Evolutionary conservation across 768 basidiomycete genomes (phyloP), one percentile per base, ranked within the genome.

Genomic region (Paxillus involutus): DNA sequence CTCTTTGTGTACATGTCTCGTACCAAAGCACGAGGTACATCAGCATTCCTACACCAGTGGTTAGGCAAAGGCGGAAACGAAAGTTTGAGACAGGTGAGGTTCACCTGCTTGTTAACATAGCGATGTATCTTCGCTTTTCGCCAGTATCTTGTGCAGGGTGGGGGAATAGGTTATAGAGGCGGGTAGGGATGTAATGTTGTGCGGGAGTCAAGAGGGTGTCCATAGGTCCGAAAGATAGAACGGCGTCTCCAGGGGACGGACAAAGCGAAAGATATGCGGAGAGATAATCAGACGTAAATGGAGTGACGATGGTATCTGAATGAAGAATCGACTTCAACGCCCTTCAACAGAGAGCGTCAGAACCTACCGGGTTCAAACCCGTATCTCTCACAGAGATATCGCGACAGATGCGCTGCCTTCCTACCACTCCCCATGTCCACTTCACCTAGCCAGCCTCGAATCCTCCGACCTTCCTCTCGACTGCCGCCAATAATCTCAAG

Each of bases 1-100:
- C 88, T 91, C 71, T 94, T 94, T 24, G 90, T 92, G 65, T 94
- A 94, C 88, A 91, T 89, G 60, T 93, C 91, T 52, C 91, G 83
- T 44, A 92, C 91, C 17, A 91, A 77, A 1, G 89, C 88, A 47
- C 91, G 82, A 11, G 91, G 88, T 24, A 91, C 86, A 65, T 92
- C 91, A 14, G 89, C 89, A 66, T 93, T 93, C 68, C 90, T 87
- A 60, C 46, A 44, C 39, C 44, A 56, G 35, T 58, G 47, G 14
- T 57, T 3, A 49, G 45, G 14, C 33, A 32, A 26, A 21, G 30
- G 26, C 6, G 1, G 26, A 30, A 32, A 36, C 12, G 11, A 19
- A 14, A 10, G 49, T 9, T 30, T 12, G 32, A 41, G 33, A 26
- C 51, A 10, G 17, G 0, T 17, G n/a, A 16, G 21, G 61, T 71